Evolutionary conservation across 108 stramenopile species (phyloP).

Genomic region (Poteriospumella lacustris): DNA sequence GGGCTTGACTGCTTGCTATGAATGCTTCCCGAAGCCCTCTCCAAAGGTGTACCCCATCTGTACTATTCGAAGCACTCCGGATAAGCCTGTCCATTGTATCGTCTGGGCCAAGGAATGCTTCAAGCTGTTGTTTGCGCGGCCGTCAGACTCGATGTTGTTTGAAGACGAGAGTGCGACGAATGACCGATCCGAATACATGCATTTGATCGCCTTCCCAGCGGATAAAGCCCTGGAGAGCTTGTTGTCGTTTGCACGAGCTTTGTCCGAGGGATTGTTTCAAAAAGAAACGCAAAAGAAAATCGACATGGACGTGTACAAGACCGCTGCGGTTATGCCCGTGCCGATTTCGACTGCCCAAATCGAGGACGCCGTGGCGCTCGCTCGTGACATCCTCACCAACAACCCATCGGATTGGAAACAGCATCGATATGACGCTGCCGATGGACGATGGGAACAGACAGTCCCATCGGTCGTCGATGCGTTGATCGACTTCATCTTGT

Average conservation of each 20-base stretch:
- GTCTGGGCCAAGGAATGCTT: constrained; percentile 99
- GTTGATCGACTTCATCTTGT: constrained; percentile 34
- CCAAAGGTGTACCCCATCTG: constrained; percentile 98
- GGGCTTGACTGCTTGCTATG: constrained; percentile 84
- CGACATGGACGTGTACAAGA: constrained; percentile 45
- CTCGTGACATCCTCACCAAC: background rate
- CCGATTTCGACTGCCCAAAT: constrained; percentile 15
- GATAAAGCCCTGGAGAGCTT: constrained; percentile 50
- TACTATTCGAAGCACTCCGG: constrained; percentile 92
- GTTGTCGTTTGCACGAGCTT: constrained; percentile 10
- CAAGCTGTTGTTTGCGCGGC: constrained; percentile 78
- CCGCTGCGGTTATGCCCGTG: constrained; percentile 36
- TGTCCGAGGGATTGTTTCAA: constrained; percentile 40
- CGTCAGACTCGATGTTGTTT: constrained; percentile 77
- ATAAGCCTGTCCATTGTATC: constrained; percentile 96
- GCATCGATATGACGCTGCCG: background rate
- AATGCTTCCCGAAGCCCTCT: constrained; percentile 87
- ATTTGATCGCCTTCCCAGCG: constrained; percentile 61
- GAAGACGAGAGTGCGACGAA: constrained; percentile 54
- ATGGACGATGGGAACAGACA: constrained; percentile 34
- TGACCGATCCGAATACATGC: constrained; percentile 47
- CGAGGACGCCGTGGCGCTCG: background rate
- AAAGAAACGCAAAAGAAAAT: constrained; percentile 41
- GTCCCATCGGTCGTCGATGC: constrained; percentile 33
- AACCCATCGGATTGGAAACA: background rate